phyloP scores from a whole-genome alignment of 2,329 filamentous ascomycete genomes.

The Rachicladosporium sp. region DNA sequence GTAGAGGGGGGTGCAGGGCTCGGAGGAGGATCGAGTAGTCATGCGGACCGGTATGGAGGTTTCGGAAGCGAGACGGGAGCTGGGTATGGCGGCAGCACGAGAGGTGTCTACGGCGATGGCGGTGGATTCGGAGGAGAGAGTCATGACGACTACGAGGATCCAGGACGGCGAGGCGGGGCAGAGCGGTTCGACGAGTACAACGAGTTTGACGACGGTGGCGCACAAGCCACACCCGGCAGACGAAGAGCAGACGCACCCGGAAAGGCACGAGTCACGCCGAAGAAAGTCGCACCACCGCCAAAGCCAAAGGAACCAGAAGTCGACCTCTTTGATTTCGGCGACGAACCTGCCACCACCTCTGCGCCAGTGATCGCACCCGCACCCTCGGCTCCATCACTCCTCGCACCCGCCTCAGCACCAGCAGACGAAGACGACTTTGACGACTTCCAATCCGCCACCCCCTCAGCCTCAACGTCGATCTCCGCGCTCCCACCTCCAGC shows the following conservation, averaged over 20 bases:
- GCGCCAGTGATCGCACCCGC: constrained; percentile 30
- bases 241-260: constrained; percentile 35
- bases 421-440: constrained; percentile 90
- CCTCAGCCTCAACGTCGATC: constrained; percentile 39
- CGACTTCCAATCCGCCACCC: constrained; percentile 84
- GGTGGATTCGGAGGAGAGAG: constrained; percentile 78
- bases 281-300: constrained; percentile 51
- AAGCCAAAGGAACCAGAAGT: constrained; percentile 79
- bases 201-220: constrained; percentile 72
- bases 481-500: constrained; percentile 23
- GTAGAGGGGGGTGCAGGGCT: constrained; percentile 68
- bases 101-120: constrained; percentile 84
- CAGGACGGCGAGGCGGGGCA: constrained; percentile 46
- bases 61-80: constrained; percentile 67
- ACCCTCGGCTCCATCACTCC: constrained; percentile 9
- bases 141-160: constrained; percentile 49
- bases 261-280: constrained; percentile 31
- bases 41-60: constrained; percentile 61
- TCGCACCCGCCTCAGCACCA: constrained; percentile 12
- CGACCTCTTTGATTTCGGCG: constrained; percentile 80
- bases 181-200: constrained; percentile 90
- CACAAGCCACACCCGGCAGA: constrained; percentile 37
- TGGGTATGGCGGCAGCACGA: constrained; percentile 54
- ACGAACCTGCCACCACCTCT: constrained; percentile 49
- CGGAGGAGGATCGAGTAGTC: constrained; percentile 42